A percentile compares a stretch with the other conserved stretches of the same genome.
These are phyloP conservation scores for Melanomma pulvis-pyrius DNA, from an alignment of 495 filamentous ascomycete species.

Conservation along the genomic window DNA sequence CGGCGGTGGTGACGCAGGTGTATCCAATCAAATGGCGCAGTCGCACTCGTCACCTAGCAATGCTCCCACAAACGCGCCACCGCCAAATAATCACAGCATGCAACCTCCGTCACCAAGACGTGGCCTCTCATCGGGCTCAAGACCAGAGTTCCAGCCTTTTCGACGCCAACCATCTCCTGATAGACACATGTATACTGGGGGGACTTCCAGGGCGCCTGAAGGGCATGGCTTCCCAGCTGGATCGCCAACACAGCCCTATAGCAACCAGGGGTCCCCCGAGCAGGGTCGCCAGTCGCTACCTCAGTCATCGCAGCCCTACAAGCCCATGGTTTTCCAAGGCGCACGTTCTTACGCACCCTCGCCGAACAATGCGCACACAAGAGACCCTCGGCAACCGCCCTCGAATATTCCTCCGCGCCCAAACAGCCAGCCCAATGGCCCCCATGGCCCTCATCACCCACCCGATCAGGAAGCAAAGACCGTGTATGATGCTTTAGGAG, in stretches of 20 bases:
- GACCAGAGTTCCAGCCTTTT: constrained; percentile 35
- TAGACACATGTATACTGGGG: constrained; percentile 25
- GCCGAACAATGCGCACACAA: constrained; percentile 24
- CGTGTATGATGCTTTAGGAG: constrained; percentile 14
- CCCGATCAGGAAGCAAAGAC: constrained; percentile 14
- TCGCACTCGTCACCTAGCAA: constrained; percentile 33
- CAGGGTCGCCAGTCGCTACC: constrained; percentile 27
- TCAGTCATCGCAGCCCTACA: constrained; percentile 30
- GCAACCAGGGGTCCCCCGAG: constrained; percentile 37
- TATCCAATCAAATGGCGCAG: constrained; percentile 24
- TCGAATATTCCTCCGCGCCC: constrained; percentile 36
- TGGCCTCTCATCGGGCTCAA: constrained; percentile 19
- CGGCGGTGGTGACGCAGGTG: constrained; percentile 52
- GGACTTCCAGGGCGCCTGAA: constrained; percentile 24
- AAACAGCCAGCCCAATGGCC: constrained; percentile 38
- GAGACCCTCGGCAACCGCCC: constrained; percentile 24
- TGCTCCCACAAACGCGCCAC: constrained; percentile 21
- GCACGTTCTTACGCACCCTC: constrained; percentile 32
- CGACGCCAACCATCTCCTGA: constrained; percentile 35
- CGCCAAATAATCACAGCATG: constrained; percentile 38
- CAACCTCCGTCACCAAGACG: constrained; percentile 47
- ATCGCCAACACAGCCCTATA: constrained; percentile 33
- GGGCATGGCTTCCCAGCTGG: constrained; percentile 22
- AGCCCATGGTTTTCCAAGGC: constrained; percentile 33
- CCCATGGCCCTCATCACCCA: constrained; percentile 18